Percentiles rank a stretch among this genome's conserved stretches.
Evolutionary conservation across 352 stramenopile genomes (phyloP).

Genomic region (Pseudoperonospora humuli): DNA sequence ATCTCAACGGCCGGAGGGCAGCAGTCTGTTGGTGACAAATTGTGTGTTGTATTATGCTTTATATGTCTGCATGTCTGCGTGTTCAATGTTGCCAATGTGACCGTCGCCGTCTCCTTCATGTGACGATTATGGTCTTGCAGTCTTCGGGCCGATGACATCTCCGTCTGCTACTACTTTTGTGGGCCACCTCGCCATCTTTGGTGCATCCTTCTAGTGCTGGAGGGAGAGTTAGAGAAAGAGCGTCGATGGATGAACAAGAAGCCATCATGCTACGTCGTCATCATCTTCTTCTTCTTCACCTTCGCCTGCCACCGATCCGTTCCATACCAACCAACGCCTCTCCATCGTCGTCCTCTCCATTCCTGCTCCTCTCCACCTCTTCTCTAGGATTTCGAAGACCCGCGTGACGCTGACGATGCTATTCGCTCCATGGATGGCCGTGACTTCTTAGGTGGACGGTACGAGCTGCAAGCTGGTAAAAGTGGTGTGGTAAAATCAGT

Average conservation of each 20-base stretch:
- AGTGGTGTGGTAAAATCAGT: background rate
- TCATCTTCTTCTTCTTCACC: constrained; percentile 12
- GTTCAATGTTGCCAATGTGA: constrained; percentile 4
- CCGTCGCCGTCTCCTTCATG: background rate
- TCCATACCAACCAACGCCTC: constrained; percentile 39
- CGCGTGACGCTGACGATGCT: constrained; percentile 77
- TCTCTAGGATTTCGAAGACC: constrained; percentile 86
- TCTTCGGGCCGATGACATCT: background rate
- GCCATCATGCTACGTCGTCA: constrained; percentile 35
- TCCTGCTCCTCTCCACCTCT: constrained; percentile 41
- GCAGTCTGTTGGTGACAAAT: constrained; percentile 9
- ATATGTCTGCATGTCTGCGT: constrained; percentile 11
- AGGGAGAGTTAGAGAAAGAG: constrained; percentile 19
- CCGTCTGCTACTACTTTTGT: constrained; percentile 4
- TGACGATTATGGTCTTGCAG: constrained; percentile 6
- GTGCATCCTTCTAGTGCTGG: constrained; percentile 8
- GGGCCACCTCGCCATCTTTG: background rate
- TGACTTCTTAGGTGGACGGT: constrained; percentile 82
- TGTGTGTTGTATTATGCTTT: constrained; percentile 15
- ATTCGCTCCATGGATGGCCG: constrained; percentile 83
- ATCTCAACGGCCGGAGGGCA: constrained; percentile 1
- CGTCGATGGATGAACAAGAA: constrained; percentile 1
- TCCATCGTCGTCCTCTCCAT: constrained; percentile 42
- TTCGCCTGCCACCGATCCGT: constrained; percentile 20
- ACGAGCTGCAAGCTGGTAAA: constrained; percentile 1